A percentile compares a stretch with the other conserved stretches of the same genome.
phyloP scores from a whole-genome alignment of 176 grass and related monocot species.

The Oryza brachyantha region DNA sequence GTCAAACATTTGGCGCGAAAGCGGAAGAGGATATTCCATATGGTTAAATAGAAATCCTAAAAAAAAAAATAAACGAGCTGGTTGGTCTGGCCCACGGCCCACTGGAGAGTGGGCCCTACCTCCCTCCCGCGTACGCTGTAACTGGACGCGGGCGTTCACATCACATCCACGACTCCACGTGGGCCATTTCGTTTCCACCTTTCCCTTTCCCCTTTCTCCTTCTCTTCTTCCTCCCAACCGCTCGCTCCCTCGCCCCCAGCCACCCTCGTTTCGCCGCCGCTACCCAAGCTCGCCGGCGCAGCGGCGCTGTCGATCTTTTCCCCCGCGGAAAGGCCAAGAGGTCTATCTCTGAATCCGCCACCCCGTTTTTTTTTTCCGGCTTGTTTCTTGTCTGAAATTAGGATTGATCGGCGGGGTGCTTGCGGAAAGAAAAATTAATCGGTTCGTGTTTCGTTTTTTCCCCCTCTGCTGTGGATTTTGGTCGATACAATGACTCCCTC shows the following conservation, averaged over 20 bases:
- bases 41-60: background rate
- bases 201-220: background rate
- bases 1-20: background rate
- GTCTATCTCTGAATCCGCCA: background rate
- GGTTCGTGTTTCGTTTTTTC: background rate
- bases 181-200: background rate
- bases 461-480: background rate
- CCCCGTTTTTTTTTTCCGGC: too few species aligned
- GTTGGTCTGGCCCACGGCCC: background rate
- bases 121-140: background rate
- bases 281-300: background rate
- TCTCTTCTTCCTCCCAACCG: background rate
- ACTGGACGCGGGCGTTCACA: slow-evolving; percentile 8
- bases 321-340: background rate
- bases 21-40: background rate
- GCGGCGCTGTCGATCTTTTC: background rate
- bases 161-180: background rate
- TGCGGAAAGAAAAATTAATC: background rate
- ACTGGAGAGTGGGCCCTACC: slow-evolving; percentile 24
- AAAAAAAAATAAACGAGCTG: background rate
- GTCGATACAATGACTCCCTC: too few species aligned
- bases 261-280: background rate
- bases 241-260: background rate
- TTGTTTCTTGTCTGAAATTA: background rate
- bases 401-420: background rate